A percentile compares a stretch with the other conserved stretches of the same genome.
Evolutionary conservation across 139 green algal genomes (phyloP).

Genomic region (Parachlorella kessleri): DNA sequence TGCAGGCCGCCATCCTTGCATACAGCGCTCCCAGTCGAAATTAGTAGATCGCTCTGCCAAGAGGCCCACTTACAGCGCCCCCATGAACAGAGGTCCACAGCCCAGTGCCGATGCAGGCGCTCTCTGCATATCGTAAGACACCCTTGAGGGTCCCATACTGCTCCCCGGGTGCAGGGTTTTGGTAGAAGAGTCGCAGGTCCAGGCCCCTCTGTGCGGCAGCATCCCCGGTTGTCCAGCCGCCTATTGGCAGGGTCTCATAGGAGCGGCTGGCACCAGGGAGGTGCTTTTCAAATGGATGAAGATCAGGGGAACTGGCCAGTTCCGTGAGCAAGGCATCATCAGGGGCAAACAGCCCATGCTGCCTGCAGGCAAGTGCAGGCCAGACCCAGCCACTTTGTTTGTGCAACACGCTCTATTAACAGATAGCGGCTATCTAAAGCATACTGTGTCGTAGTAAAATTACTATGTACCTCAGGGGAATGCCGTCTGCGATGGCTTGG

Average conservation of each 20-base stretch:
- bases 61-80: slow-evolving; percentile 30
- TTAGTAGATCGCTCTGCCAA: no score
- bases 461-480: no score
- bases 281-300: slow-evolving; percentile 53
- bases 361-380: background rate
- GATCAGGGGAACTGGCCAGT: background rate
- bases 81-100: slow-evolving; percentile 42
- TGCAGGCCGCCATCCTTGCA: no score
- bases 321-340: slow-evolving; percentile 18
- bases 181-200: slow-evolving; percentile 53
- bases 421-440: no score
- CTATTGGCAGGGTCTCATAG: slow-evolving; percentile 24
- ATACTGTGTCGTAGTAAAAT: no score
- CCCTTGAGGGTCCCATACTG: slow-evolving; percentile 25
- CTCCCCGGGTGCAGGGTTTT: background rate
- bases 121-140: slow-evolving; percentile 35
- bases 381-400: no score
- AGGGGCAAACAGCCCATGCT: slow-evolving; percentile 18
- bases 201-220: slow-evolving; percentile 26
- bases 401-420: no score
- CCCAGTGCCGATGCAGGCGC: slow-evolving; percentile 40
- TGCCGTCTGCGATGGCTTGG: no score
- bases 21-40: no score
- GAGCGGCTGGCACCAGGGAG: slow-evolving; percentile 15
- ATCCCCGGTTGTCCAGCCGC: slow-evolving; percentile 45